Conservation (phyloP, 1,284 basidiomycete species). For the Phylloporus sp. region DNA sequence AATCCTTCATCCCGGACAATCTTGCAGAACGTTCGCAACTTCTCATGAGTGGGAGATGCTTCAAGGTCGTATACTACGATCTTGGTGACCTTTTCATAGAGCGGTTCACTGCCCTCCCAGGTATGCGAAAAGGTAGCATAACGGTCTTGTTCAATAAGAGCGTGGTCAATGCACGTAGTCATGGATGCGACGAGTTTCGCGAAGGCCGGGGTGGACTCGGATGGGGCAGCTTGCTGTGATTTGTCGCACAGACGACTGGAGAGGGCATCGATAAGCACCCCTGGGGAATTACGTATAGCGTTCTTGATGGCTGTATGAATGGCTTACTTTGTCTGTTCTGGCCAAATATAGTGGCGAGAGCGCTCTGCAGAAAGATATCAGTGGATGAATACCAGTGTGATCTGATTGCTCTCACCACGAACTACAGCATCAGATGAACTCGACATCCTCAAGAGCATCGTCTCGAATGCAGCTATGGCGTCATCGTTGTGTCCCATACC, state of each 20-base stretch:
- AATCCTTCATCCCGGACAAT: no score
- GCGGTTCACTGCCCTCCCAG: constrained; percentile 9
- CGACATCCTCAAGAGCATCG: neutral
- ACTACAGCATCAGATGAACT: neutral
- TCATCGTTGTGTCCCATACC: neutral
- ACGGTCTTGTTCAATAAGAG: neutral
- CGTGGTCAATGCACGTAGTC: neutral
- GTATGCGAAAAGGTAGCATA: neutral
- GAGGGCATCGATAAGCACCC: constrained; percentile 13
- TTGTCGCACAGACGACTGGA: constrained; percentile 19
- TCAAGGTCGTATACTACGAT: constrained; percentile 3
- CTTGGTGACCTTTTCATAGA: constrained; percentile 8
- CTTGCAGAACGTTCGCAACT: no score
- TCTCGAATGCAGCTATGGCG: neutral
- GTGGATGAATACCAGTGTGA: neutral
- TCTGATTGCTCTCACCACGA: neutral
- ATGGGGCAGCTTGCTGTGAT: neutral
- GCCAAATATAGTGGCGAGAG: neutral
- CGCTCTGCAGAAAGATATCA: neutral
- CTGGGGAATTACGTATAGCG: constrained; percentile 8
- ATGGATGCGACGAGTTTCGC: neutral
- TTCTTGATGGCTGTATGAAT: constrained; percentile 2
- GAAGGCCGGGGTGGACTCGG: neutral
- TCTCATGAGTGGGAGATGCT: neutral
- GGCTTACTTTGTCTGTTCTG: neutral